Base-by-base conservation (phyloP, 192 early-diverging fungal genomes). In the Coemansia sp. region DNA sequence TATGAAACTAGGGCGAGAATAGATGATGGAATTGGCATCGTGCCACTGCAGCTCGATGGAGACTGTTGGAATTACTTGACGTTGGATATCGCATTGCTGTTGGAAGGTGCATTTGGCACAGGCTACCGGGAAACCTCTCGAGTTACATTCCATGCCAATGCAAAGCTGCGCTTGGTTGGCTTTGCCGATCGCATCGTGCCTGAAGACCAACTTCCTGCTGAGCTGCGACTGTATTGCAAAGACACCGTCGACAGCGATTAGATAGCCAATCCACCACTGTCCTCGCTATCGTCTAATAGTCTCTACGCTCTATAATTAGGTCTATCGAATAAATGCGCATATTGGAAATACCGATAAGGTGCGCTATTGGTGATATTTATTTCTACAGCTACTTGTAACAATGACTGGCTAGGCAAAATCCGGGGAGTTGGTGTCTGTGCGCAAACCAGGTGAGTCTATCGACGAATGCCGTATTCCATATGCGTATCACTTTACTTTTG, bases 1-100 rank as follows among this genome's bases (percentile, higher is more conserved):
- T 98, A 92, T 36, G 71, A 82, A 41, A 39, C 62, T 1, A 35
- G 35, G 27, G 35, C 71, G n/a, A 62, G 36, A 24, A 35, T 76
- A 4, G 61, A 71, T 11, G 53, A 64, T 14, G 91, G 88, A 39
- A 92, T 98, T 62, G 90, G 91, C 40, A 93, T 92, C 1, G 91
- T 98, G 93, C 96, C 95, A 2, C 85, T 98, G 87, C 88, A 92
- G 8, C 79, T 98, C 44, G 96, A 98, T 67, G 86, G 91, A 64
- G 95, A 34, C 54, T 56, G 94, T 9, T 98, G 96, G 96, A 98
- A 98, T 74, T 93, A 98, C 74, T 88, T 98, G 66, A 90, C 91
- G 61, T 87, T 98, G 70, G 93, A 98, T 69, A 70, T 98, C 66
- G 89, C 87, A 2, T 93, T 94, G 67, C 93, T 93, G 75, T 92